Evolutionary conservation across 2,329 filamentous ascomycete genomes (phyloP).

Genomic region (Trichothecium roseum): DNA sequence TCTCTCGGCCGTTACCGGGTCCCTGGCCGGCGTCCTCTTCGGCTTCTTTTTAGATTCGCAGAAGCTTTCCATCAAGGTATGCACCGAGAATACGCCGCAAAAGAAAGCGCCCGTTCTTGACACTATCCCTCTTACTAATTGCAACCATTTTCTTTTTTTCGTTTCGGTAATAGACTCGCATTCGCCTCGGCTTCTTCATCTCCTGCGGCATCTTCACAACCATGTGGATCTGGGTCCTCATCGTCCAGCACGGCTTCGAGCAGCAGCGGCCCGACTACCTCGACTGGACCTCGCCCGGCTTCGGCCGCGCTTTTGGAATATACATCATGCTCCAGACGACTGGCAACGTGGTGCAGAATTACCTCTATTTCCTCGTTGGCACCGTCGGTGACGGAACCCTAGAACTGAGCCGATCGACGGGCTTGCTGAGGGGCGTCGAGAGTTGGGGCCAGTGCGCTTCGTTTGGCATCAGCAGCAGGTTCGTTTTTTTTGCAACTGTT

Average conservation of each 20-base stretch:
- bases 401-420: conserved; percentile 10
- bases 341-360: conserved; percentile 8
- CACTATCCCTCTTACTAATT: no score
- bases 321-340: conserved; percentile 12
- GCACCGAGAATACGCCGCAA: no score
- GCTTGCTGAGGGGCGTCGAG: conserved; percentile 11
- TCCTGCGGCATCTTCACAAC: conserved; percentile 10
- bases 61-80: conserved; percentile 7
- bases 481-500: not conserved
- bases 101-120: no score
- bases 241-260: conserved; percentile 10
- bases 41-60: conserved; percentile 13
- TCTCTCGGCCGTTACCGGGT: conserved; percentile 10
- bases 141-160: not conserved
- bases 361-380: conserved; percentile 10
- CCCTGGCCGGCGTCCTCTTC: conserved; percentile 11
- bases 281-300: conserved; percentile 10
- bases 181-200: conserved; percentile 9
- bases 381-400: conserved; percentile 10
- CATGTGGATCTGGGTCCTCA: conserved; percentile 12
- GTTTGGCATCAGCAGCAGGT: conserved; percentile 13
- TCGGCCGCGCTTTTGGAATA: conserved; percentile 12
- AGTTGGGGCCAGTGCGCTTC: conserved; percentile 13
- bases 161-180: conserved; percentile 5
- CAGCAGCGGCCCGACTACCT: conserved; percentile 5